phyloP scores from a whole-genome alignment of 805 yeast genomes.

The Metschnikowia lachancei region DNA sequence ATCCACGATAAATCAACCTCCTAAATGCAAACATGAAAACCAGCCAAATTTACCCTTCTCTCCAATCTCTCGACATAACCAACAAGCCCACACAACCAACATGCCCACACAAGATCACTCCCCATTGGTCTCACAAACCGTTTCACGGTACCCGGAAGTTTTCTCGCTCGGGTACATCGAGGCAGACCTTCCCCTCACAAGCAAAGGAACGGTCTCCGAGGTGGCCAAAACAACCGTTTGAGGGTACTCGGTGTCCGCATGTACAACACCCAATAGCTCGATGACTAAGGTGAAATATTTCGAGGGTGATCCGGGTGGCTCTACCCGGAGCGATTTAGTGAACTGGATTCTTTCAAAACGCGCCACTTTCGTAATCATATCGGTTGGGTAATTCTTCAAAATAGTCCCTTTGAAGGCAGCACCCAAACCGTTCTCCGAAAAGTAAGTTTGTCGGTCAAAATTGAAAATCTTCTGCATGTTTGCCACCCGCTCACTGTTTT shows the following conservation, averaged over 20 bases:
- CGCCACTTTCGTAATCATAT: constrained; percentile 47
- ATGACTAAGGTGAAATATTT: constrained; percentile 51
- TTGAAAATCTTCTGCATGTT: constrained; percentile 48
- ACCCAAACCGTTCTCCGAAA: background rate
- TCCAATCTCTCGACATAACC: too few species aligned
- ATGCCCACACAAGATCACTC: background rate
- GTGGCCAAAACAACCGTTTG: constrained; percentile 36
- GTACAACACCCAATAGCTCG: constrained; percentile 47
- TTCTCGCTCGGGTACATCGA: constrained; percentile 42
- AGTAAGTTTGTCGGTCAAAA: constrained; percentile 29
- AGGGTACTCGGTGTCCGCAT: constrained; percentile 29
- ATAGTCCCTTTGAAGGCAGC: constrained; percentile 2
- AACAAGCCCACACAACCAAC: background rate
- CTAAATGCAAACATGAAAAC: too few species aligned
- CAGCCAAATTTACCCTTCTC: too few species aligned
- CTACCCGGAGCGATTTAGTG: constrained; percentile 46
- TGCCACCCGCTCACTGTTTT: constrained; percentile 52
- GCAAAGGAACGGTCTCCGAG: constrained; percentile 56
- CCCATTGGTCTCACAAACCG: background rate
- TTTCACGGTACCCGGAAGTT: constrained; percentile 12
- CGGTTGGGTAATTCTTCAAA: constrained; percentile 9
- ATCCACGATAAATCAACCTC: too few species aligned
- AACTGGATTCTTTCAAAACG: constrained; percentile 68
- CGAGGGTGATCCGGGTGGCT: constrained; percentile 29
- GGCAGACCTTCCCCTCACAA: constrained; percentile 65